Evolutionary conservation across 768 basidiomycete genomes (phyloP).

Genomic region (Daedalea quercina): DNA sequence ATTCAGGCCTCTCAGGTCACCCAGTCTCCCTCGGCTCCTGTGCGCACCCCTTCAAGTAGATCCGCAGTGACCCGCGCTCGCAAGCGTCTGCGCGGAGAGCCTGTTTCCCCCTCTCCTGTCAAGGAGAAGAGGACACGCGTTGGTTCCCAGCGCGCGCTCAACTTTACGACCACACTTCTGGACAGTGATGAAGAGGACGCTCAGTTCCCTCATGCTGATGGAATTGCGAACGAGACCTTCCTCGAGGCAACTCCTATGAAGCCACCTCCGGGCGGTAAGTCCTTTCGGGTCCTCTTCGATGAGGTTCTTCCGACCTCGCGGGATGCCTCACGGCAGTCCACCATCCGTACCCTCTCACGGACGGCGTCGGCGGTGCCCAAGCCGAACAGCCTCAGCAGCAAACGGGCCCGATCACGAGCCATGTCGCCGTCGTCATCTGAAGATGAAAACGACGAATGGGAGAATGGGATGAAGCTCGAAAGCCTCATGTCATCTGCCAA

Average conservation of each 20-base stretch:
- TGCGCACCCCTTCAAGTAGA: constrained; percentile 18
- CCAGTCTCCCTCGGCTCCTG: not conserved
- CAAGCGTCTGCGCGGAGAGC: constrained; percentile 77
- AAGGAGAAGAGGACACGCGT: constrained; percentile 69
- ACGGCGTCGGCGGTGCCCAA: constrained; percentile 1
- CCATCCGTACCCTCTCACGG: constrained; percentile 5
- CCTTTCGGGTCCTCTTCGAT: constrained; percentile 66
- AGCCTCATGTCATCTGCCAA: constrained; percentile 10
- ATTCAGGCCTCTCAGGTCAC: constrained; percentile 18
- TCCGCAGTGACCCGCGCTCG: constrained; percentile 60
- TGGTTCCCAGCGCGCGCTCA: constrained; percentile 31
- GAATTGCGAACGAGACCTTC: constrained; percentile 35
- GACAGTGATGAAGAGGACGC: constrained; percentile 25
- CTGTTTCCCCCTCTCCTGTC: constrained; percentile 75
- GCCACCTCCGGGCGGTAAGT: constrained; percentile 44
- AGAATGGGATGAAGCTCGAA: constrained; percentile 13
- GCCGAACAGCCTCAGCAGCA: not conserved
- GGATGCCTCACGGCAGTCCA: constrained; percentile 2
- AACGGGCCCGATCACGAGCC: constrained; percentile 11
- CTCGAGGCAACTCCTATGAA: constrained; percentile 72
- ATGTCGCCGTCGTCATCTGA: constrained; percentile 13
- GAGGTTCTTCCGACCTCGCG: constrained; percentile 20
- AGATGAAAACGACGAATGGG: constrained; percentile 19
- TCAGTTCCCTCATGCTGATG: constrained; percentile 9
- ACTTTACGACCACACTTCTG: constrained; percentile 28